These are phyloP conservation scores for Cryptococcus amylolentus DNA, from an alignment of 1,284 basidiomycete species.

Conservation along the genomic window DNA sequence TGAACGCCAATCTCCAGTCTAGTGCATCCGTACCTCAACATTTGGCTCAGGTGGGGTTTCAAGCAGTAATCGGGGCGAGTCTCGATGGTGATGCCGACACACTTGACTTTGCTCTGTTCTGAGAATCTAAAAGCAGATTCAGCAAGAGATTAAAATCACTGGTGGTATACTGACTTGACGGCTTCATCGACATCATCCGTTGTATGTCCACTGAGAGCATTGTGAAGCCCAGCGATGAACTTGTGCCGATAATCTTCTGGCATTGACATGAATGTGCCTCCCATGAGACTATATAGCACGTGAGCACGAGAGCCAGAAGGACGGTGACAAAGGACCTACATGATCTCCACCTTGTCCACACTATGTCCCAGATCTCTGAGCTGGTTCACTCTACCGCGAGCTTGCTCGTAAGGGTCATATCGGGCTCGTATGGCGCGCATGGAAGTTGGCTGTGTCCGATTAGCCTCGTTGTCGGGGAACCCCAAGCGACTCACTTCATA, in stretches of 20 bases:
- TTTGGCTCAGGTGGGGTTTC: conserved; percentile 93
- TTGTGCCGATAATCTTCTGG: conserved; percentile 90
- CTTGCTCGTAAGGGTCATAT: conserved; percentile 99
- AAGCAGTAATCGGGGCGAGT: conserved; percentile 98
- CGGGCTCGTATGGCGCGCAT: conserved; percentile 98
- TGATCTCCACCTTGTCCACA: conserved; percentile 99
- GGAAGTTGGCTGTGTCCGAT: conserved; percentile 69
- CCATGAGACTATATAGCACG: conserved; percentile 66
- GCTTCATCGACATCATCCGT: conserved; percentile 93
- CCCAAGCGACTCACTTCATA: conserved; percentile 60
- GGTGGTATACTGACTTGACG: conserved; percentile 60
- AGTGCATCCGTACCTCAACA: conserved; percentile 98
- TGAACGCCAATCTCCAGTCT: conserved; percentile 98
- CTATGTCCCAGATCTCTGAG: conserved; percentile 90
- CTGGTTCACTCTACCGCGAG: conserved; percentile 90
- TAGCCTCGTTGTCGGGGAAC: not conserved
- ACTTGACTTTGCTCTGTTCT: conserved; percentile 95
- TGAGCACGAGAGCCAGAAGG: conserved; percentile 1
- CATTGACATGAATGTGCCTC: conserved; percentile 99
- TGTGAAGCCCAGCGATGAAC: conserved; percentile 95
- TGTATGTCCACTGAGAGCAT: conserved; percentile 92
- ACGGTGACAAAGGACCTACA: conserved; percentile 48
- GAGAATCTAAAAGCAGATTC: conserved; percentile 63
- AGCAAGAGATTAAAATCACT: not conserved
- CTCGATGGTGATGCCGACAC: conserved; percentile 98